Percentiles rank a stretch among this genome's conserved stretches.
phyloP scores from a whole-genome alignment of 768 basidiomycete genomes.

The Auriscalpium microsporum region DNA sequence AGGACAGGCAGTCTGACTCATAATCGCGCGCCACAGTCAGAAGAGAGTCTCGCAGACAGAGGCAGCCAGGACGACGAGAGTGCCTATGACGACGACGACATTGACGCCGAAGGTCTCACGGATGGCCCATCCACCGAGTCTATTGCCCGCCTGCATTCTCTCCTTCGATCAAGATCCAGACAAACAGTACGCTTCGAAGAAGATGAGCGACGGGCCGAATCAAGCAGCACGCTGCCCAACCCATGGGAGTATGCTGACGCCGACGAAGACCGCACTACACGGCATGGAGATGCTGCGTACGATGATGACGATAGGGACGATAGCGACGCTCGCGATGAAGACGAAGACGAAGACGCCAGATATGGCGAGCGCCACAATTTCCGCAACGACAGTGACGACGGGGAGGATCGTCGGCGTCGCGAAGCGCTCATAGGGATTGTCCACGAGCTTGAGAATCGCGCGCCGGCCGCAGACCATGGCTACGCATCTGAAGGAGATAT shows the following conservation, averaged over 20 bases:
- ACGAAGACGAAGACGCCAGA: not conserved
- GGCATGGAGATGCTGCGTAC: not conserved
- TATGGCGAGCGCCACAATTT: not conserved
- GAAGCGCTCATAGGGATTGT: constrained; percentile 31
- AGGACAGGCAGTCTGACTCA: not conserved
- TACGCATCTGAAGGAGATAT: not conserved
- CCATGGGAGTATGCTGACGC: not conserved
- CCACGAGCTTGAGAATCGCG: constrained; percentile 21
- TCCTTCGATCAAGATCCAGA: not conserved
- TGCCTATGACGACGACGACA: constrained; percentile 7
- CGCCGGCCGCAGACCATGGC: not conserved
- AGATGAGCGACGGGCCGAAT: not conserved
- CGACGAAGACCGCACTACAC: constrained; percentile 11
- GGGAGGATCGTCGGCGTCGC: constrained; percentile 20
- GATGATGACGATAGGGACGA: not conserved
- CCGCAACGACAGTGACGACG: not conserved
- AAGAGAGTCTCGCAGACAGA: constrained; percentile 12
- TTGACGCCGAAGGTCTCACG: constrained; percentile 3
- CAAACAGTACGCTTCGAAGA: not conserved
- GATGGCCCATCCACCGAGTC: not conserved
- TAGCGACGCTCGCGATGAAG: not conserved
- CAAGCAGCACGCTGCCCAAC: not conserved
- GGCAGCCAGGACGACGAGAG: constrained; percentile 7
- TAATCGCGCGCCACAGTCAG: not conserved
- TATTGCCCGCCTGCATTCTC: not conserved